Percentiles rank a stretch among this genome's conserved stretches.
Evolutionary conservation across 192 early-diverging fungal genomes (phyloP).

Genomic region (Geranomyces variabilis): DNA sequence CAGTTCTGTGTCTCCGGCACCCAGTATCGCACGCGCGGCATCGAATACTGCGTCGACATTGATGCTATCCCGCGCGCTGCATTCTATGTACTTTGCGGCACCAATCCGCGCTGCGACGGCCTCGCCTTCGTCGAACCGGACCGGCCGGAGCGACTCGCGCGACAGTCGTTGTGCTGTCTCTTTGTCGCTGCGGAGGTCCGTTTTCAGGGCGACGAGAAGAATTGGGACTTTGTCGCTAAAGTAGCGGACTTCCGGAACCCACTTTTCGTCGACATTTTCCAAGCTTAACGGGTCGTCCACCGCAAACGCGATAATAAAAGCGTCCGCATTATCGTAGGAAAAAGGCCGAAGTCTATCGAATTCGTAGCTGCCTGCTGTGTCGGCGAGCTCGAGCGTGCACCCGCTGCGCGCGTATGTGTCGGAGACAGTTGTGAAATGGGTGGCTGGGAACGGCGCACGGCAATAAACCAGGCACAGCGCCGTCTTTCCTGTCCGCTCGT

Average conservation of each 20-base stretch:
- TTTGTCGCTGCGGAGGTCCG: conserved; percentile 39
- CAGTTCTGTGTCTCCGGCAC: no score
- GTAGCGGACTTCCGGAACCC: conserved; percentile 47
- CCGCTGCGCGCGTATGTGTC: conserved; percentile 11
- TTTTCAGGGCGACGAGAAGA: conserved; percentile 46
- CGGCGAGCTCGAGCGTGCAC: conserved; percentile 21
- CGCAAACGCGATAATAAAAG: conserved; percentile 22
- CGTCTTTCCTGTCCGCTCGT: conserved; percentile 27
- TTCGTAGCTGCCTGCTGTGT: conserved; percentile 32
- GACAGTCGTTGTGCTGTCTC: conserved; percentile 1
- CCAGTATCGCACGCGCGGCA: no score
- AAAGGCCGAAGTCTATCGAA: conserved; percentile 38
- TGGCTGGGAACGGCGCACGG: conserved; percentile 15
- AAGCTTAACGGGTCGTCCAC: conserved; percentile 26
- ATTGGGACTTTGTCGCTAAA: conserved; percentile 39
- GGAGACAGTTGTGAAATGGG: conserved; percentile 5
- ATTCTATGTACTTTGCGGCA: conserved; percentile 87
- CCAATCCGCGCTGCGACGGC: conserved; percentile 75
- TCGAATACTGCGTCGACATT: no score
- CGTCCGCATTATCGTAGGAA: conserved; percentile 29
- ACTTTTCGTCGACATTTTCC: conserved; percentile 41
- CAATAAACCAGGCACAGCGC: conserved; percentile 16
- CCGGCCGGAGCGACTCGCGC: conserved; percentile 5
- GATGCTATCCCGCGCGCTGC: conserved; percentile 67
- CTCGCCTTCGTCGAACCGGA: conserved; percentile 37